Percentiles rank a stretch among this genome's conserved stretches.
Evolutionary conservation across 371 early-diverging fungal genomes (phyloP).

Genomic region (Umbelopsis sp.): DNA sequence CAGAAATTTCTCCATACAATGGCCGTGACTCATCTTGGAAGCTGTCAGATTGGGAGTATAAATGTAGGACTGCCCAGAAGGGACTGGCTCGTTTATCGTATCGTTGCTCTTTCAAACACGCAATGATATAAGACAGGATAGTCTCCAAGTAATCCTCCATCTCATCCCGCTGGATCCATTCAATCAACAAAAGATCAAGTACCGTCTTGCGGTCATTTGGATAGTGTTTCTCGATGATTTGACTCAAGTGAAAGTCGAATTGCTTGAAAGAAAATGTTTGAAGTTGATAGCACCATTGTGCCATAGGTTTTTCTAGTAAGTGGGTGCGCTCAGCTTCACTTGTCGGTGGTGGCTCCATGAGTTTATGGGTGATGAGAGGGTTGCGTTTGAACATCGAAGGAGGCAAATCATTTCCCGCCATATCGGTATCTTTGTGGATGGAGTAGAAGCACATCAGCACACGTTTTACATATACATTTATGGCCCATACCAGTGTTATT

Average conservation of each 20-base stretch:
- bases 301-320: background rate
- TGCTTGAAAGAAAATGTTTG: background rate
- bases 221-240: slow-evolving; percentile 4
- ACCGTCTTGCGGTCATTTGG: slow-evolving; percentile 6
- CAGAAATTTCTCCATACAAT: slow-evolving; percentile 1
- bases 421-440: background rate
- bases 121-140: background rate
- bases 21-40: background rate
- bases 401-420: background rate
- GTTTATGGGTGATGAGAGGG: background rate
- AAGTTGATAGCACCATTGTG: slow-evolving; percentile 10
- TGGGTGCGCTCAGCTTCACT: background rate
- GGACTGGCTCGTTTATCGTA: slow-evolving; percentile 12
- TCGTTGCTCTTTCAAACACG: background rate
- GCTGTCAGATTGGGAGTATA: background rate
- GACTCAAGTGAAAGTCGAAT: background rate
- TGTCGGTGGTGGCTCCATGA: background rate
- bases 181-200: background rate
- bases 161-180: slow-evolving; percentile 10
- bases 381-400: background rate
- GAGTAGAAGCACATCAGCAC: too few relatives aligned
- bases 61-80: background rate
- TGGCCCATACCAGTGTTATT: too few relatives aligned
- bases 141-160: background rate
- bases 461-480: too few relatives aligned